Evolutionary conservation across 2,329 filamentous ascomycete species (phyloP).

Genomic region (Fusarium irregulare): DNA sequence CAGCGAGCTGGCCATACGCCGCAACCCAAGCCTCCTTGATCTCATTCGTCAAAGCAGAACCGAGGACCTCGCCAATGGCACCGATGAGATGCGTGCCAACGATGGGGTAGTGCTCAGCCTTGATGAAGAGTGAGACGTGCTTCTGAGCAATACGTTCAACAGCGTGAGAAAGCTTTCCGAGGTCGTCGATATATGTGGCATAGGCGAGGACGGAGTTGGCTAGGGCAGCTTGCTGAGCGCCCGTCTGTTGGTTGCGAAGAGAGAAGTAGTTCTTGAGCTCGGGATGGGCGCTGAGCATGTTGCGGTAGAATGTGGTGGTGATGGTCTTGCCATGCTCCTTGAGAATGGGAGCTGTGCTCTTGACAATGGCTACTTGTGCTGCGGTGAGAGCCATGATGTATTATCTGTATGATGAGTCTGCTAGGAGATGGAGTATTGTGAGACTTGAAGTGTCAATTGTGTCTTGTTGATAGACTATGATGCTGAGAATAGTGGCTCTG

Average conservation of each 20-base stretch:
- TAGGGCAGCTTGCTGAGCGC: constrained; percentile 76
- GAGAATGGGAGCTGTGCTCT: constrained; percentile 79
- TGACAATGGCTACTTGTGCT: constrained; percentile 76
- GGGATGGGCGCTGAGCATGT: constrained; percentile 73
- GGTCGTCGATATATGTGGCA: constrained; percentile 77
- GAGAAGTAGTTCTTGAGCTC: constrained; percentile 78
- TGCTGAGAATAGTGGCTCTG: constrained; percentile 10
- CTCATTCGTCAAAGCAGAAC: constrained; percentile 72
- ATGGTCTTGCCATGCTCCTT: constrained; percentile 75
- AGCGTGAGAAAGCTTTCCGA: constrained; percentile 66
- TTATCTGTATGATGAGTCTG: background rate
- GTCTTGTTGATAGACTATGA: constrained; percentile 20
- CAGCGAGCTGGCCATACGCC: constrained; percentile 77
- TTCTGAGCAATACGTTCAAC: constrained; percentile 80
- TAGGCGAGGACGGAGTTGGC: constrained; percentile 78
- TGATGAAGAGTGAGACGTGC: constrained; percentile 77
- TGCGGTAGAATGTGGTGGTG: constrained; percentile 78
- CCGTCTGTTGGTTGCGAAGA: constrained; percentile 73
- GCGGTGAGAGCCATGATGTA: constrained; percentile 65
- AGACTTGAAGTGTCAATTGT: background rate
- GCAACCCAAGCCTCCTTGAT: constrained; percentile 77
- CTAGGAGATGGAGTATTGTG: background rate
- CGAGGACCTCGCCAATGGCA: constrained; percentile 75
- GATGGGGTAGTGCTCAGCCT: constrained; percentile 75
- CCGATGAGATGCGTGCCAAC: constrained; percentile 76